Conservation (phyloP, 1,284 basidiomycete genomes). For the Sporisorium reilianum region DNA sequence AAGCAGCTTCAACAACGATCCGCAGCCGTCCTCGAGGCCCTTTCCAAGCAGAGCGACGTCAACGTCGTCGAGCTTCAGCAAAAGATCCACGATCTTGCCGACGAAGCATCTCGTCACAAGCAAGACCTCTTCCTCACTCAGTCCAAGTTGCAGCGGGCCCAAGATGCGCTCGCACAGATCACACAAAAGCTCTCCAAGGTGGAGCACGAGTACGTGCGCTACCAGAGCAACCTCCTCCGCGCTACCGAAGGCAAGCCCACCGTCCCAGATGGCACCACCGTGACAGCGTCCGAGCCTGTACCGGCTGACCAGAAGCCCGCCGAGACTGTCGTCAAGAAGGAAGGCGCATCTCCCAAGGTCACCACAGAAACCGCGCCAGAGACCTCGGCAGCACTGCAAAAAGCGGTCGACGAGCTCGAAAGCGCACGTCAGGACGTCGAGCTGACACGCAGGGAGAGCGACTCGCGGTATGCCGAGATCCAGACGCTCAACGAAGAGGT, state of each 20-base stretch:
- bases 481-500: constrained; percentile 49
- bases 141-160: constrained; percentile 46
- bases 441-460: constrained; percentile 45
- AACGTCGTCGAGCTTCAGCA: constrained; percentile 41
- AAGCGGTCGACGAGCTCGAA: constrained; percentile 34
- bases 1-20: constrained; percentile 42
- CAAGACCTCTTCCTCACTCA: constrained; percentile 50
- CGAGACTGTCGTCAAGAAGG: constrained; percentile 12
- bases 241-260: constrained; percentile 47
- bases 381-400: constrained; percentile 35
- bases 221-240: constrained; percentile 51
- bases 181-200: constrained; percentile 41
- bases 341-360: constrained; percentile 5
- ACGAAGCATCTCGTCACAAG: constrained; percentile 45
- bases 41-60: constrained; percentile 48
- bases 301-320: constrained; percentile 5
- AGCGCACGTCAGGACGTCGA: constrained; percentile 40
- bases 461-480: constrained; percentile 49
- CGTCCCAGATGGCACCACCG: constrained; percentile 25
- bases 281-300: constrained; percentile 15
- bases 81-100: constrained; percentile 44
- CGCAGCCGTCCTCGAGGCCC: constrained; percentile 27
- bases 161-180: constrained; percentile 35
- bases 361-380: constrained; percentile 11
- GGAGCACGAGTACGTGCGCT: constrained; percentile 50